A percentile compares a stretch with the other conserved stretches of the same genome.
Conservation (phyloP, 768 basidiomycete genomes). For the Kwoniella sp. region DNA sequence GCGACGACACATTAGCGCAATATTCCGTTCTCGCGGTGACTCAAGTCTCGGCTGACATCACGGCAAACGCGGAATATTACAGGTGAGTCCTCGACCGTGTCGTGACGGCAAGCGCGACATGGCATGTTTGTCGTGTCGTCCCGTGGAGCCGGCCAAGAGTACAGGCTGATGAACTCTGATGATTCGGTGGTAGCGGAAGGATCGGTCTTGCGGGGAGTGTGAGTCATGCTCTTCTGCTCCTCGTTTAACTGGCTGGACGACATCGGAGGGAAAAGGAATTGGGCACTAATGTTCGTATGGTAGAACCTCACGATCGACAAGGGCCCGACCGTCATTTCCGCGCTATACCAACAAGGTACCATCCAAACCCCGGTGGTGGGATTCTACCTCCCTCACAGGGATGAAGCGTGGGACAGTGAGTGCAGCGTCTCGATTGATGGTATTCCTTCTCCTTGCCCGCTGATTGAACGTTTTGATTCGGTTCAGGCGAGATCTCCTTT, state of each 20-base stretch:
- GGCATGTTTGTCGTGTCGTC: background rate
- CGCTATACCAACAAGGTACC: conserved; percentile 7
- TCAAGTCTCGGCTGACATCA: conserved; percentile 5
- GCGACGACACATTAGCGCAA: conserved; percentile 6
- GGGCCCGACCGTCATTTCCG: conserved; percentile 3
- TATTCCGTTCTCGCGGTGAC: conserved; percentile 16
- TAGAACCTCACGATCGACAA: background rate
- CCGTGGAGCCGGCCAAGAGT: no score
- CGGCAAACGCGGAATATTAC: conserved; percentile 2
- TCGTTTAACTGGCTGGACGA: no score
- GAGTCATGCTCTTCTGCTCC: background rate
- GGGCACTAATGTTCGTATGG: background rate
- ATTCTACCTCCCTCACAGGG: conserved; percentile 7
- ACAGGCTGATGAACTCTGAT: background rate
- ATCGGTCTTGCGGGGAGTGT: background rate
- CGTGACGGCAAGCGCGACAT: background rate
- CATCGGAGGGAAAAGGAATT: no score
- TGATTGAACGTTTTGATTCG: background rate
- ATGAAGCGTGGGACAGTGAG: conserved; percentile 11
- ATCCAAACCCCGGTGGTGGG: conserved; percentile 15
- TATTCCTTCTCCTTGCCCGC: background rate
- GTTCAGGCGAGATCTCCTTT: conserved; percentile 14
- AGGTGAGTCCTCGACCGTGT: background rate
- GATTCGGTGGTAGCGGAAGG: background rate
- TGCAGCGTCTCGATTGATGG: background rate